phyloP scores from a whole-genome alignment of 169 alveolate species.

The Cryptosporidium tyzzeri region DNA sequence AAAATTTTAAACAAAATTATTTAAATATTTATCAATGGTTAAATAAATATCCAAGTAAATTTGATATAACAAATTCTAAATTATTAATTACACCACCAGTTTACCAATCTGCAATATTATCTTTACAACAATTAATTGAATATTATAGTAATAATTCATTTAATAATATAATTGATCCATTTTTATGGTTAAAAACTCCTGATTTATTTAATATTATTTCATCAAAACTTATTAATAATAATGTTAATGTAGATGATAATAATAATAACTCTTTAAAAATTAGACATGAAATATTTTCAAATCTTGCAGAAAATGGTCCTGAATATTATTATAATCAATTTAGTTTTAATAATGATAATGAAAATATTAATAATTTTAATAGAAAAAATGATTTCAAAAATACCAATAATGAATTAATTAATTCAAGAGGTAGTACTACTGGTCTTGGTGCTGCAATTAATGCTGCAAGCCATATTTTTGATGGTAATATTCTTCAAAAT shows the following conservation, averaged over 20 bases:
- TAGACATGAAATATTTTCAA: slow-evolving; percentile 11
- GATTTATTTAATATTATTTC: slow-evolving; percentile 33
- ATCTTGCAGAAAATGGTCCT: slow-evolving; percentile 48
- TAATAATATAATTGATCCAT: slow-evolving; percentile 62
- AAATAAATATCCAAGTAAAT: background rate
- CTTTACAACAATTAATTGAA: slow-evolving; percentile 62
- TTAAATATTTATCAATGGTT: slow-evolving; percentile 40
- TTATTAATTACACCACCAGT: slow-evolving; percentile 61
- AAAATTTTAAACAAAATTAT: background rate
- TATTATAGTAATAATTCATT: slow-evolving; percentile 9
- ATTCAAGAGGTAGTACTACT: slow-evolving; percentile 34
- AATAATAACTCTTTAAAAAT: background rate
- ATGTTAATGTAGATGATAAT: background rate
- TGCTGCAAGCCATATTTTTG: slow-evolving; percentile 70
- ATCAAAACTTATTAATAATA: background rate
- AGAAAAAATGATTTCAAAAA: background rate
- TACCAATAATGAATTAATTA: background rate
- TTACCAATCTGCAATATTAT: slow-evolving; percentile 35
- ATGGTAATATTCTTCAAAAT: slow-evolving; percentile 53
- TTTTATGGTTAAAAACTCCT: slow-evolving; percentile 21
- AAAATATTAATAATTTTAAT: background rate
- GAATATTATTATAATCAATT: slow-evolving; percentile 61
- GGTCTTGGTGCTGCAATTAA: slow-evolving; percentile 49
- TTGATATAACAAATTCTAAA: slow-evolving; percentile 26
- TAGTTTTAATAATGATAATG: background rate